These are phyloP conservation scores for Sugiyamaella mastotermitis DNA, from an alignment of 805 yeast species.

Conservation along the genomic window DNA sequence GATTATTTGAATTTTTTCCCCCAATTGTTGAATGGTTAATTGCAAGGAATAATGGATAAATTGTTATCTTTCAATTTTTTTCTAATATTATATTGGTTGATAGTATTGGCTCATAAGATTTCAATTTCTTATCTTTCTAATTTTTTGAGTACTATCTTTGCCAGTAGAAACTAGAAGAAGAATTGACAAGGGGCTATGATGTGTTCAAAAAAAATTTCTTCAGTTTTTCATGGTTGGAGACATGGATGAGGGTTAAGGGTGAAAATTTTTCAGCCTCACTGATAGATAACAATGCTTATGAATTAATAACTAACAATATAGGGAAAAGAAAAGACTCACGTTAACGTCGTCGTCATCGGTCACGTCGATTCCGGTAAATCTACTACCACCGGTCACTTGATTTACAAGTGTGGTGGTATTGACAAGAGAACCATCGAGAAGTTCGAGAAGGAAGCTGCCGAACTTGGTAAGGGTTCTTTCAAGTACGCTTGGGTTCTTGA, in stretches of 20 bases:
- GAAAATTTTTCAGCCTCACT: slow-evolving; percentile 2
- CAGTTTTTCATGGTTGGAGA: not conserved
- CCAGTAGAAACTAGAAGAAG: too few species aligned
- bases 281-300: not conserved
- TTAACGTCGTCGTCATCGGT: slow-evolving; percentile 99
- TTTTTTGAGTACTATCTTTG: too few species aligned
- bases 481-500: slow-evolving; percentile 97
- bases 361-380: slow-evolving; percentile 99
- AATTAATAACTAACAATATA: slow-evolving; percentile 13
- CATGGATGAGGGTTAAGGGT: not conserved
- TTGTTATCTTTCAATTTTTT: too few species aligned
- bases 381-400: slow-evolving; percentile 98
- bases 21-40: too few species aligned
- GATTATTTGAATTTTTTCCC: too few species aligned
- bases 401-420: slow-evolving; percentile 97
- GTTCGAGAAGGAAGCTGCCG: slow-evolving; percentile 98
- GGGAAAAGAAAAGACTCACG: slow-evolving; percentile 97
- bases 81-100: too few species aligned
- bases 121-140: too few species aligned
- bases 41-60: too few species aligned
- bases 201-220: too few species aligned
- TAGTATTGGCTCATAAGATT: too few species aligned
- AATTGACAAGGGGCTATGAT: too few species aligned
- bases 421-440: slow-evolving; percentile 98
- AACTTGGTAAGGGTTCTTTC: slow-evolving; percentile 95